Conservation (phyloP, 345 rosid species). For the Moricandia moricandioides region DNA sequence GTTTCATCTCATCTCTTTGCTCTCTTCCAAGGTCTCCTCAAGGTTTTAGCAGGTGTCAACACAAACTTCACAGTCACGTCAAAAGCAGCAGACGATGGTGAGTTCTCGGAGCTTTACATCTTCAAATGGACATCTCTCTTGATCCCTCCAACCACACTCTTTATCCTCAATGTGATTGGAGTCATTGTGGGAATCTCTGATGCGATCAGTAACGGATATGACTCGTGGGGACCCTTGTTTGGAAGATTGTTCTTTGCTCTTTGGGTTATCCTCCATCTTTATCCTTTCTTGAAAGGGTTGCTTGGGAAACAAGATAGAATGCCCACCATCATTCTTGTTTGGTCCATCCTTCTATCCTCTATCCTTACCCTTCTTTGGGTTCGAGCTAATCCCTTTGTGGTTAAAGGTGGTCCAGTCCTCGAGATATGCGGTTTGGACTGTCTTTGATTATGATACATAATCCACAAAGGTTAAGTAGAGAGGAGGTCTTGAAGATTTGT, state of each 20-base stretch:
- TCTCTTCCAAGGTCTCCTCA: conserved; percentile 60
- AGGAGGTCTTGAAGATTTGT: conserved; percentile 9
- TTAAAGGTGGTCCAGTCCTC: conserved; percentile 49
- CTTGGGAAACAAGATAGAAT: conserved; percentile 56
- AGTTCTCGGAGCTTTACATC: conserved; percentile 50
- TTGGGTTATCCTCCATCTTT: conserved; percentile 68
- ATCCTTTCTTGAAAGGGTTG: conserved; percentile 58
- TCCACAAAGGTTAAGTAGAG: conserved; percentile 31
- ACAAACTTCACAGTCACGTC: conserved; percentile 69
- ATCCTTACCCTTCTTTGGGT: conserved; percentile 72
- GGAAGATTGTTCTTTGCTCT: conserved; percentile 61
- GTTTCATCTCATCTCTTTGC: conserved; percentile 68
- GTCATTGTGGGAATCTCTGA: conserved; percentile 56
- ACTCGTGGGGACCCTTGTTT: conserved; percentile 54
- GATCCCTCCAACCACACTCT: conserved; percentile 61
- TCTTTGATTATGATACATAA: conserved; percentile 25
- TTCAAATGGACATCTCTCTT: conserved; percentile 66
- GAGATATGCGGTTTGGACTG: conserved; percentile 76
- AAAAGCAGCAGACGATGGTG: conserved; percentile 55
- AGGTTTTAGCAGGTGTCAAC: conserved; percentile 58
- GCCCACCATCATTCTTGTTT: conserved; percentile 62
- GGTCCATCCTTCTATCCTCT: conserved; percentile 72
- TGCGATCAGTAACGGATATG: conserved; percentile 63
- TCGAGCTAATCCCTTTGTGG: conserved; percentile 55
- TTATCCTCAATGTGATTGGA: conserved; percentile 58